Evolutionary conservation across 305 asterid genomes (phyloP), one percentile per base, ranked within the genome.

Genomic region (Fraxinus latifolia): DNA sequence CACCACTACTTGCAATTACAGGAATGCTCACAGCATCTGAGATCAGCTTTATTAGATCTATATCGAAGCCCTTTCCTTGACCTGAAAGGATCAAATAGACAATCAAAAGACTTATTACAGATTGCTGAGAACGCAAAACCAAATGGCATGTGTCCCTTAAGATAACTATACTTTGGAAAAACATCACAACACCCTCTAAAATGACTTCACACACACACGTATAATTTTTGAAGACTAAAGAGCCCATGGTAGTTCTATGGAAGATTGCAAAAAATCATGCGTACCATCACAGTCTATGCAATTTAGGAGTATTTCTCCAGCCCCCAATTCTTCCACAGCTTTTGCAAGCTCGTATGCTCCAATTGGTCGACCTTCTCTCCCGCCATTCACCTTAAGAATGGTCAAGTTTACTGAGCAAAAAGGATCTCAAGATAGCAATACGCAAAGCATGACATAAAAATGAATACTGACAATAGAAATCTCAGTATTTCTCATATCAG

Each of bases 301-400:
- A 87, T 95, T 95, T 74, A 95, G 87, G 81, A 95, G 93, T 87
- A 95, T 94, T 87, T 95, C 98, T 79, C 98, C 99, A 79, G 99
- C 98, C 53, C 99, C 99, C 68, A 95, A 92, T 87, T 94, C 98
- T 86, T 92, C 98, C 34, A 94, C 98, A 84, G 94, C 97, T 89
- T 91, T 94, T 17, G 98, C 97, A 89, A 95, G 99, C 89, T 95
- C 99, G 80, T 91, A 95, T 36, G 98, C 99, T 77, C 99, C 99
- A 78, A 95, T 94, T 82, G 93, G 92, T 62, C 97, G 94, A 82
- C 97, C 97, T 89, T 94, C 98, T 76, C 99, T 89, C 65, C 99
- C 99, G 79, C 99, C 99, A 82, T 86, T 94, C 84, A 94, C 99
- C 99, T 93, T 80, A 50, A 77, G 50, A 85, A 78, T 65, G 21